Percentiles rank a stretch among this genome's conserved stretches.
Evolutionary conservation across 176 grass and related monocot genomes (phyloP).

Genomic region (Alopecurus myosuroides): DNA sequence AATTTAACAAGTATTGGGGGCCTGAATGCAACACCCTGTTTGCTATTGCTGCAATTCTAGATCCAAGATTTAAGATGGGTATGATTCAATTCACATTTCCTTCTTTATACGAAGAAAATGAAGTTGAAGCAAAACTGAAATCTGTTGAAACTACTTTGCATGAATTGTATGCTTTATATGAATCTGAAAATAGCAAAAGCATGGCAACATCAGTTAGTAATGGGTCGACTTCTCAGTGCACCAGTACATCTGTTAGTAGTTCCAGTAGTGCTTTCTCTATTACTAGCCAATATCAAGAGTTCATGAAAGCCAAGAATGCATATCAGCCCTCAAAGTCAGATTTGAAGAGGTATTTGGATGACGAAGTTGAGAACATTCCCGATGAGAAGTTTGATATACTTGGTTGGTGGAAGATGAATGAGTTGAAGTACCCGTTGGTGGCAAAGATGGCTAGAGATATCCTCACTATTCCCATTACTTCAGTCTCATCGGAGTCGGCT

Average conservation of each 20-base stretch:
- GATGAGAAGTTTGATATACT: not conserved
- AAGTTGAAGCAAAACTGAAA: not conserved
- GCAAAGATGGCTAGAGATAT: not conserved
- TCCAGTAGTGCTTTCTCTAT: not conserved
- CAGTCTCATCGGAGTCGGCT: not conserved
- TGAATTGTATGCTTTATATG: not conserved
- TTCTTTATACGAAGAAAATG: not conserved
- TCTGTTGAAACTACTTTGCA: not conserved
- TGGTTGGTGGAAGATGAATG: not conserved
- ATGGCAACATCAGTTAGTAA: not conserved
- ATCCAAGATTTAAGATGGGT: not conserved
- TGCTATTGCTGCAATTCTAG: not conserved
- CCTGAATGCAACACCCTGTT: not conserved
- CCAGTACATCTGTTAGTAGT: not conserved
- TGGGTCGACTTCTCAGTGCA: not conserved
- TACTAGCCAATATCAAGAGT: not conserved
- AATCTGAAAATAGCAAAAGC: not conserved
- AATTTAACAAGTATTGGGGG: no score
- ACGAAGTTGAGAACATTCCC: not conserved
- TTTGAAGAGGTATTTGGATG: not conserved
- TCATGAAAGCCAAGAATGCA: not conserved
- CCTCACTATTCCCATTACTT: not conserved
- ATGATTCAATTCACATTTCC: slow-evolving; percentile 3
- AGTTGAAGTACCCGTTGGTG: not conserved
- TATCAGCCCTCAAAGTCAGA: not conserved